These are phyloP conservation scores for Brassica carinata DNA, from an alignment of 345 rosid genomes.

Conservation along the genomic window DNA sequence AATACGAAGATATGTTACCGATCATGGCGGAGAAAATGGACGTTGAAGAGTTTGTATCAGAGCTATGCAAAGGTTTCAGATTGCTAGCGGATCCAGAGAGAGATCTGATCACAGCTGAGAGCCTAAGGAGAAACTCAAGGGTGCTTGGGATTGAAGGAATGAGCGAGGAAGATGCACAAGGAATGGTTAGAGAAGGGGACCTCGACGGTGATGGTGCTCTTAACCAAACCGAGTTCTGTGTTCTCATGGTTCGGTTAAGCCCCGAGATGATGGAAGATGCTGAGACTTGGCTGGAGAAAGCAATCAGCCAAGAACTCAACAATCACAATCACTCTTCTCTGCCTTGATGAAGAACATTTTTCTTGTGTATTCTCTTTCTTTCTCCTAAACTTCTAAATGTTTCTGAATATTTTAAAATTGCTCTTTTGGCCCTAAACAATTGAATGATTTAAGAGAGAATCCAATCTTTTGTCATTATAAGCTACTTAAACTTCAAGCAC, in stretches of 20 bases:
- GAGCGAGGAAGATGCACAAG: slow-evolving; percentile 66
- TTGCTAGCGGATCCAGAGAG: slow-evolving; percentile 63
- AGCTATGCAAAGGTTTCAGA: slow-evolving; percentile 74
- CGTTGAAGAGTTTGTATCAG: slow-evolving; percentile 70
- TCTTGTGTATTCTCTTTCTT: neutral
- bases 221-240: slow-evolving; percentile 73
- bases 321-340: neutral
- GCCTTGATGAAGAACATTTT: neutral
- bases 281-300: slow-evolving; percentile 72
- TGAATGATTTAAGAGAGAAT: neutral
- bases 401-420: neutral
- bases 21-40: slow-evolving; percentile 91
- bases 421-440: neutral
- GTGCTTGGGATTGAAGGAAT: slow-evolving; percentile 77
- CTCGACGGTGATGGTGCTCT: slow-evolving; percentile 83
- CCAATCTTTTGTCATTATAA: neutral
- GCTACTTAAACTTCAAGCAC: neutral
- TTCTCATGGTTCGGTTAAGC: slow-evolving; percentile 87
- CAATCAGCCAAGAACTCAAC: slow-evolving; percentile 54
- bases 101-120: slow-evolving; percentile 64
- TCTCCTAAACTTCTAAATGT: neutral
- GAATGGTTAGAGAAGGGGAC: slow-evolving; percentile 85
- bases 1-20: slow-evolving; percentile 71
- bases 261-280: slow-evolving; percentile 83
- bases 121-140: slow-evolving; percentile 63